Conservation (phyloP, 2,329 filamentous ascomycete species). For the Madurella fahalii region DNA sequence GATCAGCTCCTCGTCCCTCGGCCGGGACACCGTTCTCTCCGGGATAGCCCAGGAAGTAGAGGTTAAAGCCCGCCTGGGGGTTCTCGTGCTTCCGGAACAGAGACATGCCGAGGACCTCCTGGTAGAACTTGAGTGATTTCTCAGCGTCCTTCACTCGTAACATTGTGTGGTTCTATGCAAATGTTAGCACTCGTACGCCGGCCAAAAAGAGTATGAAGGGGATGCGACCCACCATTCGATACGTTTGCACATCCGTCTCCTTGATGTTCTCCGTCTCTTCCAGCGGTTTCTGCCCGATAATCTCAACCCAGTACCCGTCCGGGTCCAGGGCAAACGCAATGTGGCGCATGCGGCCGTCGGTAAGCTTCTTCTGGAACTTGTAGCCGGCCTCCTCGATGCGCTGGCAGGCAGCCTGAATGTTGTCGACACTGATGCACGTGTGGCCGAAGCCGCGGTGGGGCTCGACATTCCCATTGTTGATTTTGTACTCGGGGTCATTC, state of each 20-base stretch:
- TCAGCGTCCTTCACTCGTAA: constrained; percentile 82
- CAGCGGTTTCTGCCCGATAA: constrained; percentile 67
- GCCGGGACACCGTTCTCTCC: constrained; percentile 50
- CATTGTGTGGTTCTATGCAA: constrained; percentile 77
- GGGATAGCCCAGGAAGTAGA: constrained; percentile 88
- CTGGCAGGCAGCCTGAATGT: constrained; percentile 85
- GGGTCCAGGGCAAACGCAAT: constrained; percentile 91
- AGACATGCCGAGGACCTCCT: constrained; percentile 85
- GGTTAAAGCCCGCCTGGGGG: constrained; percentile 69
- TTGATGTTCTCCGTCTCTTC: constrained; percentile 69
- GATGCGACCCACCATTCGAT: constrained; percentile 56
- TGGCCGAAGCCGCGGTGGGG: constrained; percentile 82
- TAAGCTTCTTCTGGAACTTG: constrained; percentile 90
- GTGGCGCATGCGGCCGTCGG: constrained; percentile 78
- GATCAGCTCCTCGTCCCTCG: constrained; percentile 54
- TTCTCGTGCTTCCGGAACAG: constrained; percentile 71
- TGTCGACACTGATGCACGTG: constrained; percentile 76
- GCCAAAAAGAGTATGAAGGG: background rate
- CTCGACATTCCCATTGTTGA: constrained; percentile 88
- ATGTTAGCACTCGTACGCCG: background rate
- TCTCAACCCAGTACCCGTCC: constrained; percentile 82
- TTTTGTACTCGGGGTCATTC: constrained; percentile 71
- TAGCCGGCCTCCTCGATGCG: constrained; percentile 87
- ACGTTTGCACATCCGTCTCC: constrained; percentile 68
- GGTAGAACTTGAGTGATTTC: constrained; percentile 72